A percentile compares a stretch with the other conserved stretches of the same genome.
Evolutionary conservation across 345 rosid species (phyloP).

Genomic region (Ricinus communis): DNA sequence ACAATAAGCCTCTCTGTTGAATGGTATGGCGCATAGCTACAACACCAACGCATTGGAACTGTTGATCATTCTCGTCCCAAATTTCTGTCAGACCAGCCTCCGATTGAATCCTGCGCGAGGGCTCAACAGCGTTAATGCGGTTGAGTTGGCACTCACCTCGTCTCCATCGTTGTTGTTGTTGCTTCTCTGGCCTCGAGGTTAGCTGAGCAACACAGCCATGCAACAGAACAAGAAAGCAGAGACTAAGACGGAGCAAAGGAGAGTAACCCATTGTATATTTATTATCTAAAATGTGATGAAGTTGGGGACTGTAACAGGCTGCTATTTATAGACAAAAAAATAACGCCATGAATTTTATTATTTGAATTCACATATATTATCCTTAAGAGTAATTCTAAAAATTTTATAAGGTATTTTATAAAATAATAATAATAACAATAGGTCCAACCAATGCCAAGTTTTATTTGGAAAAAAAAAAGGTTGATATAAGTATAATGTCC

Average conservation of each 20-base stretch:
- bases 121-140: constrained; percentile 32
- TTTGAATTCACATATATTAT: no score
- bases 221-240: constrained; percentile 20
- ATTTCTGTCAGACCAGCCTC: constrained; percentile 47
- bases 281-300: background rate
- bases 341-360: background rate
- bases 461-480: no score
- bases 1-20: constrained; percentile 33
- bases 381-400: no score
- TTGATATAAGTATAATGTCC: no score
- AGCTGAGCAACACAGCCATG: constrained; percentile 4
- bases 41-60: constrained; percentile 47
- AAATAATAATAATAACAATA: no score
- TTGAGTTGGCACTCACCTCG: constrained; percentile 33
- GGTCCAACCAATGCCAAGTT: no score
- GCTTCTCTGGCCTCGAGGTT: background rate
- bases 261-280: constrained; percentile 6
- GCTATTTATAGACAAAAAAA: constrained; percentile 3
- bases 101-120: constrained; percentile 26
- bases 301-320: no score
- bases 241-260: constrained; percentile 11
- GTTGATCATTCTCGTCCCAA: constrained; percentile 41
- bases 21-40: constrained; percentile 40
- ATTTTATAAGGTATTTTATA: no score
- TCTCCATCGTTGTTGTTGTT: constrained; percentile 19